Evolutionary conservation across 2,329 filamentous ascomycete species (phyloP).

Genomic region (Sordariomycetes sp.): DNA sequence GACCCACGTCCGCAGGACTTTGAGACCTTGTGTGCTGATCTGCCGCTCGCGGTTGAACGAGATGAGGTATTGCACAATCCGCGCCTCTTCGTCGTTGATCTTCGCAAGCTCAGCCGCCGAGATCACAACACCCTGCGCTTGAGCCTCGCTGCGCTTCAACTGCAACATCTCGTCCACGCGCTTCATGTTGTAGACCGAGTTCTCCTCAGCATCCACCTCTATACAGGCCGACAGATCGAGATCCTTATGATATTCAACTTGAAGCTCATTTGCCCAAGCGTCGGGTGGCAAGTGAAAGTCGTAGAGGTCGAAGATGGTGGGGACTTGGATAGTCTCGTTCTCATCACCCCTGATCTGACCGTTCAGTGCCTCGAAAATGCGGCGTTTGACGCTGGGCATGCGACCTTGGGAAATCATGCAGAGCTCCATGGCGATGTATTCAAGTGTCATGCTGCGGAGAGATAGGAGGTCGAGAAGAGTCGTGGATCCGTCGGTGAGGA

Average conservation of each 20-base stretch:
- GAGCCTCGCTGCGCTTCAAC: slow-evolving; percentile 56
- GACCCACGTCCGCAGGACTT: slow-evolving; percentile 73
- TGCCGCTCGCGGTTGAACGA: slow-evolving; percentile 56
- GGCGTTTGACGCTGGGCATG: slow-evolving; percentile 60
- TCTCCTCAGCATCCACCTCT: slow-evolving; percentile 47
- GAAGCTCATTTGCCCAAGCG: slow-evolving; percentile 37
- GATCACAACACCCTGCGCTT: slow-evolving; percentile 37
- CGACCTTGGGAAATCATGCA: slow-evolving; percentile 64
- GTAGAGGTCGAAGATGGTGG: slow-evolving; percentile 83
- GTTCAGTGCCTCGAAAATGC: slow-evolving; percentile 64
- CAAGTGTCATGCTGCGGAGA: slow-evolving; percentile 67
- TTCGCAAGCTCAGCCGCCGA: slow-evolving; percentile 36
- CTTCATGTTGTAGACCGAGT: slow-evolving; percentile 56
- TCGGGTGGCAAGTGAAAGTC: slow-evolving; percentile 64
- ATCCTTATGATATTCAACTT: slow-evolving; percentile 51
- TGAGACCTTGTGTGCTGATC: slow-evolving; percentile 47
- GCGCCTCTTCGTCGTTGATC: slow-evolving; percentile 49
- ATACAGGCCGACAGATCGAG: slow-evolving; percentile 60
- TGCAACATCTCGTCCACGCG: slow-evolving; percentile 67
- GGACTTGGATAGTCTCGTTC: slow-evolving; percentile 56
- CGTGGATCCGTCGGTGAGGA: slow-evolving; percentile 55
- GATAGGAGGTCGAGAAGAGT: slow-evolving; percentile 71
- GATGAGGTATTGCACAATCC: slow-evolving; percentile 51
- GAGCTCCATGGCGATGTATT: slow-evolving; percentile 80
- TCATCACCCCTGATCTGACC: slow-evolving; percentile 62